These are phyloP conservation scores for Actinomortierella ambigua DNA, from an alignment of 371 early-diverging fungal genomes.

Conservation along the genomic window DNA sequence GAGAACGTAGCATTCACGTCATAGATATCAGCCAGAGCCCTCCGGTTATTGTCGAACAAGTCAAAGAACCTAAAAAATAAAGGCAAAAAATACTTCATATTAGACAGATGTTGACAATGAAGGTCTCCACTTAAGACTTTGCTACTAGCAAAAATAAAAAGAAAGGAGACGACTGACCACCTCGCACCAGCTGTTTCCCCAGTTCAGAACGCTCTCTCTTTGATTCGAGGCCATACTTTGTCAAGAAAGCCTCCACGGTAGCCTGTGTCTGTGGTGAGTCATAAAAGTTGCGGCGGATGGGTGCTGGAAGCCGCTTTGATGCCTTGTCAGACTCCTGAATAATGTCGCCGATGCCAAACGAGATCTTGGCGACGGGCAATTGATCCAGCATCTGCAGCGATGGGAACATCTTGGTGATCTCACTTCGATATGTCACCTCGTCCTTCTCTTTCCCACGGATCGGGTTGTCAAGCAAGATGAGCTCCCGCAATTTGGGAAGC, in stretches of 20 bases:
- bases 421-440: slow-evolving; percentile 26
- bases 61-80: slow-evolving; percentile 27
- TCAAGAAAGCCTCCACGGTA: slow-evolving; percentile 25
- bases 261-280: slow-evolving; percentile 19
- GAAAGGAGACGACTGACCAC: no score
- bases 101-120: no score
- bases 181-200: no score
- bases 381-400: slow-evolving; percentile 21
- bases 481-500: slow-evolving; percentile 20
- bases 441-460: slow-evolving; percentile 19
- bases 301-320: slow-evolving; percentile 2
- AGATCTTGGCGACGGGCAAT: slow-evolving; percentile 20
- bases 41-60: slow-evolving; percentile 26
- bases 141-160: no score
- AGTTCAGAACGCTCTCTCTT: no score
- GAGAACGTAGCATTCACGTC: slow-evolving; percentile 26
- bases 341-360: slow-evolving; percentile 22
- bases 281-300: slow-evolving; percentile 29
- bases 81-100: no score
- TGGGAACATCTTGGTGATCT: slow-evolving; percentile 17
- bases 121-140: no score
- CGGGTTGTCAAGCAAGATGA: slow-evolving; percentile 33
- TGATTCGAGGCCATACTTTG: slow-evolving; percentile 14
- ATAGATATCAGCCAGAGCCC: slow-evolving; percentile 15
- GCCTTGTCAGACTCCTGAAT: neutral